These are phyloP conservation scores for Botryotinia narcissicola DNA, from an alignment of 2,329 filamentous ascomycete species.

Conservation along the genomic window DNA sequence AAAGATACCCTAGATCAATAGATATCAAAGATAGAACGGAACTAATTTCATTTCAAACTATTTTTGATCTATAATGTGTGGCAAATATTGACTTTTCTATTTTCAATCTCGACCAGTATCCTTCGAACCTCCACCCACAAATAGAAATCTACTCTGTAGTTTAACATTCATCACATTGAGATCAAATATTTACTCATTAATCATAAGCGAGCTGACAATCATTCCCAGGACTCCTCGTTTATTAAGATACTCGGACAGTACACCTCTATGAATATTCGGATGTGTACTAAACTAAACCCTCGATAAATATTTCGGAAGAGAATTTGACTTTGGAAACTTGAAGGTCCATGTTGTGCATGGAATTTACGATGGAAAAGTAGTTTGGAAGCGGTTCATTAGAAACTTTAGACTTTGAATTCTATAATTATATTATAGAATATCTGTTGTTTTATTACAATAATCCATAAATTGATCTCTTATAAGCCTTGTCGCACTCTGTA, in stretches of 20 bases:
- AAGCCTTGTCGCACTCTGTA: too few relatives aligned
- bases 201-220: not conserved
- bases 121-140: not conserved
- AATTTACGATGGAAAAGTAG: too few relatives aligned
- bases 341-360: too few relatives aligned
- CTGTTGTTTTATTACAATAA: too few relatives aligned
- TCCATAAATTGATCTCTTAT: too few relatives aligned
- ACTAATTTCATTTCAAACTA: not conserved
- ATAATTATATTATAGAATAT: too few relatives aligned
- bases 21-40: not conserved
- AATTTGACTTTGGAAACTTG: too few relatives aligned
- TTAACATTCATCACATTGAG: not conserved
- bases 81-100: not conserved
- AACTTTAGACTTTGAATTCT: too few relatives aligned
- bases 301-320: too few relatives aligned
- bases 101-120: not conserved
- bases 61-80: not conserved
- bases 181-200: not conserved
- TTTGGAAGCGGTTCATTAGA: too few relatives aligned
- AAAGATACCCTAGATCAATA: not conserved
- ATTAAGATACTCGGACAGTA: not conserved
- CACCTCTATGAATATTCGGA: not conserved
- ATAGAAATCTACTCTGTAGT: fast-evolving
- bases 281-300: too few relatives aligned
- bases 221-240: not conserved